Base-by-base conservation (phyloP, 1,284 basidiomycete genomes). In the Puccinia horiana region DNA sequence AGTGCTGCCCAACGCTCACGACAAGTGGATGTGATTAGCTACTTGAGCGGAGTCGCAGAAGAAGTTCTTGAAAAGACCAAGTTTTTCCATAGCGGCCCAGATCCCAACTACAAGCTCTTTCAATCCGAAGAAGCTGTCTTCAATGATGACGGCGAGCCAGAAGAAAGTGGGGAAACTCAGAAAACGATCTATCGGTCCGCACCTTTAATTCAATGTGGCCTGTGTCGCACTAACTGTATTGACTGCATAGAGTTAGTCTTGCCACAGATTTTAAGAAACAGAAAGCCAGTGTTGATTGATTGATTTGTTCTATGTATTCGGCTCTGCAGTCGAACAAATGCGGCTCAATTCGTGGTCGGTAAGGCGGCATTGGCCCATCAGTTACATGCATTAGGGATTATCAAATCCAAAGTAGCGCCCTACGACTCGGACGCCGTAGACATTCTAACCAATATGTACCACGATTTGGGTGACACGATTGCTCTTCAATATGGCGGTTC, bases 401-500 rank as follows among this genome's bases (percentile, higher is more conserved):
- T 94, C 35, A 91, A 92, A 26, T 92, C 89, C 82, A 94, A 96
- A 0, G 92, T 93, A 84, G 89, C 99, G 35, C 91, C 92, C 0
- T 98, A 98, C 86, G 95, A 98, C 85, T 96, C 93, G 14, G 96
- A 98, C 86, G 95, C 95, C 0, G 93, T 97, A 72, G 95, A 97
- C 87, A 96, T 99, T 91, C 87, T 99, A 84, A 99, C 96, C 0
- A 95, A 98, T 88, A 98, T 99, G 96, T 99, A 98, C 87, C 95
- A 98, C 86, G 94, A 97, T 86, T 94, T 96, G 85, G 94, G 95
- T 0, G 95, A 97, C 85, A 95, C 95, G 0, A 92, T 99, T 82
- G 96, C 97, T 0, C 89, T 98, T 85, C 97, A 99, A 86, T 98
- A 98, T 86, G 97, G 95, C 0, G 96, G 96, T 0, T 96, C 94